Base-by-base conservation (phyloP, 1,284 basidiomycete species). In the Naganishia liquefaciens region DNA sequence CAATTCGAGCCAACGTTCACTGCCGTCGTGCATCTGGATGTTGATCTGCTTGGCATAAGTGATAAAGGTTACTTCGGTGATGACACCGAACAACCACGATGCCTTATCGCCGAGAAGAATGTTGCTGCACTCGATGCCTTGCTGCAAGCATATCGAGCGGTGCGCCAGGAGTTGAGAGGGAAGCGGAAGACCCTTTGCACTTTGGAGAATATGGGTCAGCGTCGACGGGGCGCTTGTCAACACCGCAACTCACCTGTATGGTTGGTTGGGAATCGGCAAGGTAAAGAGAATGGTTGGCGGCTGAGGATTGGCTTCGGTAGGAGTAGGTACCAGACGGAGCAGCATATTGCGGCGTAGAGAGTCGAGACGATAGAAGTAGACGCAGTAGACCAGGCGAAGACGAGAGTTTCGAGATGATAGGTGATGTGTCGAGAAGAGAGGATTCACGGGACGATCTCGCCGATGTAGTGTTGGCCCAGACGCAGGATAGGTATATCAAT, bases 231-330 rank as follows among this genome's bases (percentile, higher is more conserved):
- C 51, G 21, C 27, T 28, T 17, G 44, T 40, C 10, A 21, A 21
- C n/a, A 37, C 44, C 5, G 17, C 30, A 15, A 74, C 75, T 68
- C 65, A 76, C 73, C 76, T 78, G 72, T 79, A 79, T 7, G 85
- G 83, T 23, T 87, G 81, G 21, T 78, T 77, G 7, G 82, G 80
- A 67, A 89, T 86, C 37, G 84, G 76, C 58, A 91, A 77, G 33
- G 83, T 85, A 78, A 90, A 90, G 73, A 89, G 84, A 72, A 92
- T 85, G 50, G 86, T 85, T 19, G 87, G 84, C 33, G 85, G 82
- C 4, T 84, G 80, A 1, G 81, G 75, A 49, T 85, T 81, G 1
- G 82, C 79, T 2, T 80, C 72, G 0, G 81, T 79, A 10, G 84
- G 80, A 21, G 69, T 64, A 17, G 84, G 84, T 54, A 87, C 75